phyloP scores from a whole-genome alignment of 1,139 yeast genomes.

The Taiozyma onychis region DNA sequence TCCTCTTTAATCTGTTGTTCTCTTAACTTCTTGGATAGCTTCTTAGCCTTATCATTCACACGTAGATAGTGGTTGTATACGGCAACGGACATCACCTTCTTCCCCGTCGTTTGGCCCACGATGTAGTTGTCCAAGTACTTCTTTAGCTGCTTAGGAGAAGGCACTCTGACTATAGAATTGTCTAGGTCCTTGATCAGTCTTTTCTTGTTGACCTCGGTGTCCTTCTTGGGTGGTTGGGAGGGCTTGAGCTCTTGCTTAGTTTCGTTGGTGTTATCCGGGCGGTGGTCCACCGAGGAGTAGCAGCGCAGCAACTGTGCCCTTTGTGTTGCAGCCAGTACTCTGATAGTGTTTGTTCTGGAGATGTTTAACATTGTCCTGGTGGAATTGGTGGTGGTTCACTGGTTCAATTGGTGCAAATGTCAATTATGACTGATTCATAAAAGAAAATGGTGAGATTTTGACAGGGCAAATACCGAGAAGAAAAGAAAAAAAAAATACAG shows the following conservation, averaged over 20 bases:
- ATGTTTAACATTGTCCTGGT: neutral
- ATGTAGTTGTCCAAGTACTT: conserved; percentile 40
- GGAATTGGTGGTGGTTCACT: too few relatives aligned
- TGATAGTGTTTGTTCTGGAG: neutral
- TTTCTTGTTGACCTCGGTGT: neutral
- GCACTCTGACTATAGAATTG: conserved; percentile 26
- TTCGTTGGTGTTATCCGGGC: too few relatives aligned
- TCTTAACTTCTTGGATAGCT: conserved; percentile 15
- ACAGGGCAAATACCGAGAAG: too few relatives aligned
- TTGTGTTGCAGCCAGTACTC: neutral
- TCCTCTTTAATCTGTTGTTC: conserved; percentile 16
- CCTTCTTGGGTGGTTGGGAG: too few relatives aligned
- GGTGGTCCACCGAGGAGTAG: too few relatives aligned
- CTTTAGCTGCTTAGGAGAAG: conserved; percentile 40
- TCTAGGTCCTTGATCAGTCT: conserved; percentile 2
- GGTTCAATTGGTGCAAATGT: too few relatives aligned
- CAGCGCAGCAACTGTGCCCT: too few relatives aligned
- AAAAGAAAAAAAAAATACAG: too few relatives aligned
- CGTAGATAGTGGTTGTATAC: conserved; percentile 47
- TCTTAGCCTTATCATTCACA: conserved; percentile 32
- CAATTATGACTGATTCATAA: too few relatives aligned
- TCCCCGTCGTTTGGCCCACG: conserved; percentile 46
- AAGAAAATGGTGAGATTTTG: too few relatives aligned
- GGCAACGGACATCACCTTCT: conserved; percentile 50
- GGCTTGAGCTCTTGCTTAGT: too few relatives aligned